phyloP scores from a whole-genome alignment of 352 stramenopile genomes.

The Nothophytophthora sp. region DNA sequence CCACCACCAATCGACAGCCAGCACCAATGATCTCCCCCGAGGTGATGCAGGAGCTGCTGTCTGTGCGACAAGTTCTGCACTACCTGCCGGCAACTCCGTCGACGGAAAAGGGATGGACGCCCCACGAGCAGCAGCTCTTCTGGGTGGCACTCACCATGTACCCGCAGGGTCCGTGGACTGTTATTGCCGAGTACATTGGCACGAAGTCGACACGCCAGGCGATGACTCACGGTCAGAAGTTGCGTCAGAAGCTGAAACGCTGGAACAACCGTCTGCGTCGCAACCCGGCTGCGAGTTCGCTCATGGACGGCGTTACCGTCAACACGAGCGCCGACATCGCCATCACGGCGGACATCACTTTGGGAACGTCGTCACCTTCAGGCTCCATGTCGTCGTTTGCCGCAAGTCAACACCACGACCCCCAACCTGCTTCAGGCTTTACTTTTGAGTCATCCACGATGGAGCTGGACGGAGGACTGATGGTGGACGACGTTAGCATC shows the following conservation, averaged over 20 bases:
- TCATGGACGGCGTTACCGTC: constrained; percentile 18
- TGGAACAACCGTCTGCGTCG: constrained; percentile 38
- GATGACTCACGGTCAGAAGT: constrained; percentile 54
- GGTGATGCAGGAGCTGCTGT: constrained; percentile 31
- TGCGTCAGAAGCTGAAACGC: constrained; percentile 50
- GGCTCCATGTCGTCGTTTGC: neutral
- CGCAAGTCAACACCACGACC: neutral
- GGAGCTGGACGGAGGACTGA: neutral
- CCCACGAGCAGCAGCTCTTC: constrained; percentile 42
- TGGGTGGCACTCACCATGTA: constrained; percentile 41
- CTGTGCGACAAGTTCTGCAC: constrained; percentile 26
- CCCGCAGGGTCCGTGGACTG: constrained; percentile 46
- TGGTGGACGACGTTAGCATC: constrained; percentile 10
- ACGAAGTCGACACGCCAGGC: constrained; percentile 48
- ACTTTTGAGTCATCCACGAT: too few species aligned
- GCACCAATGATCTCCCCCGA: constrained; percentile 27
- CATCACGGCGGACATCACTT: constrained; percentile 8
- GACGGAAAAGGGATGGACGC: constrained; percentile 32
- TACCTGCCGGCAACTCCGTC: constrained; percentile 22
- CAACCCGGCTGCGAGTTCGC: constrained; percentile 19
- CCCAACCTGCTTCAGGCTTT: neutral
- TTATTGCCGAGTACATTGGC: constrained; percentile 45
- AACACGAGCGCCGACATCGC: constrained; percentile 1
- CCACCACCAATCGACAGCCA: neutral
- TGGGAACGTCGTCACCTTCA: constrained; percentile 1